These are phyloP conservation scores for Nigrograna mackinnonii DNA, from an alignment of 2,329 filamentous ascomycete genomes.

Conservation along the genomic window DNA sequence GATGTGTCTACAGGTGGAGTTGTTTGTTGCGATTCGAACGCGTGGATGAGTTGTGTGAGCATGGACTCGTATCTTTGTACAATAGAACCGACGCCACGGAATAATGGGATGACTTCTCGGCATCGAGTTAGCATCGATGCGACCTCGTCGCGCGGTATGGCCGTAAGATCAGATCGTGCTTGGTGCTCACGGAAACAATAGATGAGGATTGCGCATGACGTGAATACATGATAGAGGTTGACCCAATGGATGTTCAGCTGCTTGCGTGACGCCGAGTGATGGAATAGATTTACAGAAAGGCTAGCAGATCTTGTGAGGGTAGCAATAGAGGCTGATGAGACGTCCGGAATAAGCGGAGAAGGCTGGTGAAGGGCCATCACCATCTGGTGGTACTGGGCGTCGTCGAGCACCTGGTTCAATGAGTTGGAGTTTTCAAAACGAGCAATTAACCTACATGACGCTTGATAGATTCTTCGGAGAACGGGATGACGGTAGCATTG, in stretches of 20 bases:
- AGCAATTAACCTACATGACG: not conserved
- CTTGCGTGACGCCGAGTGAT: not conserved
- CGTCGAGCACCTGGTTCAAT: not conserved
- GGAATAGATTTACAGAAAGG: not conserved
- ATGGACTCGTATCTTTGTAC: not conserved
- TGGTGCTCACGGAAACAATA: not conserved
- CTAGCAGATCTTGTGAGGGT: not conserved
- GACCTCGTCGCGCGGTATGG: not conserved
- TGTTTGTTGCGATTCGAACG: not conserved
- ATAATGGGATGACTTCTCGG: not conserved
- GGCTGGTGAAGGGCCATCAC: not conserved
- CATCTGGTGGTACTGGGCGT: not conserved
- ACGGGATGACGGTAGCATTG: not conserved
- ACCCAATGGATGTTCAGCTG: not conserved
- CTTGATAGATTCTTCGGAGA: not conserved
- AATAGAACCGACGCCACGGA: not conserved
- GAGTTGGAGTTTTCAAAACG: no score
- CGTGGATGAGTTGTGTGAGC: not conserved
- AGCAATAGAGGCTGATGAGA: not conserved
- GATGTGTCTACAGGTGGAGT: not conserved
- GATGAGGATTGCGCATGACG: not conserved
- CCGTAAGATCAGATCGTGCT: not conserved
- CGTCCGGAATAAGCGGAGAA: not conserved
- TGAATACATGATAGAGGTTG: not conserved
- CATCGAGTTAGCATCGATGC: not conserved